A percentile compares a stretch with the other conserved stretches of the same genome.
Evolutionary conservation across 352 stramenopile species (phyloP).

Genomic region (Pythium chondricola): DNA sequence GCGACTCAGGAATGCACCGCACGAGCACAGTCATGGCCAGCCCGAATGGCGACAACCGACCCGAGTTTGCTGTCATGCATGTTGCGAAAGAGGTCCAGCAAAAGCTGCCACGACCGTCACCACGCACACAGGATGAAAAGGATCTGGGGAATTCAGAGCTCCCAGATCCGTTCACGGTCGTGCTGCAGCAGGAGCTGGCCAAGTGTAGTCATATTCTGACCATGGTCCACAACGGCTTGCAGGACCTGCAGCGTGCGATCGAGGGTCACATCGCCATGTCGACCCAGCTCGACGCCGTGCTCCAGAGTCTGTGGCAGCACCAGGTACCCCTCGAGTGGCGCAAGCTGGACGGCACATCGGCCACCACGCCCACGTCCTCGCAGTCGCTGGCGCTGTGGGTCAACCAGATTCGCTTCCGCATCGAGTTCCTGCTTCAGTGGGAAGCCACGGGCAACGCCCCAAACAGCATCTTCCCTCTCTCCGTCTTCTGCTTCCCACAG

Average conservation of each 20-base stretch:
- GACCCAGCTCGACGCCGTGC: slow-evolving; percentile 37
- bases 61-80: slow-evolving; percentile 8
- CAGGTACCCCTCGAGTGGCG: slow-evolving; percentile 59
- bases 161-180: slow-evolving; percentile 48
- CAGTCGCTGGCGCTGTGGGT: slow-evolving; percentile 55
- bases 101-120: slow-evolving; percentile 7
- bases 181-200: slow-evolving; percentile 57
- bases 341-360: slow-evolving; percentile 28
- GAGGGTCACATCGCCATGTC: slow-evolving; percentile 57
- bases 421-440: slow-evolving; percentile 59
- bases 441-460: slow-evolving; percentile 14
- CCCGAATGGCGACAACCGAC: neutral
- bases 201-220: slow-evolving; percentile 43
- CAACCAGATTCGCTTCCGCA: slow-evolving; percentile 41
- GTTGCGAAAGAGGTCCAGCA: slow-evolving; percentile 17
- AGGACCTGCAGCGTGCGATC: slow-evolving; percentile 49
- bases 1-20: too few relatives aligned
- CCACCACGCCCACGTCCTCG: slow-evolving; percentile 18
- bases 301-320: slow-evolving; percentile 37
- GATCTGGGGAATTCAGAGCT: neutral
- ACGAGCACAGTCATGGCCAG: neutral
- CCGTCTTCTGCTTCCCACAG: slow-evolving; percentile 69
- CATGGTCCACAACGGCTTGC: slow-evolving; percentile 31
- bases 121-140: neutral
- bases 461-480: slow-evolving; percentile 41